These are phyloP conservation scores for Diplodia sapinea DNA, from an alignment of 2,329 filamentous ascomycete genomes.

Conservation along the genomic window DNA sequence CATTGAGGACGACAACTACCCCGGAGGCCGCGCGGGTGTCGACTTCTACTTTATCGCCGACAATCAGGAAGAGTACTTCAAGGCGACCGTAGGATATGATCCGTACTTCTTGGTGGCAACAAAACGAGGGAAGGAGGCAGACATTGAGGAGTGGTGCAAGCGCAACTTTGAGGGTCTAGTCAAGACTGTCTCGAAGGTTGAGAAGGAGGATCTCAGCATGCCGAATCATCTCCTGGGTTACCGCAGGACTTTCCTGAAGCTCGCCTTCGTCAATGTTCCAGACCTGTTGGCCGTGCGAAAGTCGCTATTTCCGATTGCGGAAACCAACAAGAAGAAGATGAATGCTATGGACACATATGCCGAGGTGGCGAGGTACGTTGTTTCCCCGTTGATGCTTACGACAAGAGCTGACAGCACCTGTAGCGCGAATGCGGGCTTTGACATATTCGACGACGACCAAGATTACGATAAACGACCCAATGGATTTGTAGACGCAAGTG, in stretches of 20 bases:
- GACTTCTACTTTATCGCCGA: slow-evolving; percentile 90
- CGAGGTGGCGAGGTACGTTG: slow-evolving; percentile 82
- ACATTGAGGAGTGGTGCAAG: slow-evolving; percentile 93
- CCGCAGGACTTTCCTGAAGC: slow-evolving; percentile 82
- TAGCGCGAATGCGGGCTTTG: slow-evolving; percentile 80
- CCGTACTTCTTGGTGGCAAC: slow-evolving; percentile 95
- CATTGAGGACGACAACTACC: slow-evolving; percentile 80
- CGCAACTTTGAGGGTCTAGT: slow-evolving; percentile 81
- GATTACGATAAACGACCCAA: slow-evolving; percentile 80
- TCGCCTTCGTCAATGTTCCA: slow-evolving; percentile 84
- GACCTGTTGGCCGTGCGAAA: slow-evolving; percentile 85
- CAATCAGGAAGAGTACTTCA: slow-evolving; percentile 84
- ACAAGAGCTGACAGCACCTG: neutral
- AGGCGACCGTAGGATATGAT: slow-evolving; percentile 94
- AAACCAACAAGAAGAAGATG: slow-evolving; percentile 95
- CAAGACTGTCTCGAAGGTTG: slow-evolving; percentile 75
- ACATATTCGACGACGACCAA: slow-evolving; percentile 93
- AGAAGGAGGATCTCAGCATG: slow-evolving; percentile 93
- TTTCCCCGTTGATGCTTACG: slow-evolving; percentile 32
- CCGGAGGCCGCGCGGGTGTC: slow-evolving; percentile 84
- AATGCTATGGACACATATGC: slow-evolving; percentile 98
- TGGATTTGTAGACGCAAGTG: slow-evolving; percentile 85
- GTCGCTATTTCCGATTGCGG: slow-evolving; percentile 85
- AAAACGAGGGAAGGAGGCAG: slow-evolving; percentile 83
- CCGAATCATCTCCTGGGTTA: slow-evolving; percentile 96